Base-by-base conservation (phyloP, 768 basidiomycete species). In the Auricularia sp. region DNA sequence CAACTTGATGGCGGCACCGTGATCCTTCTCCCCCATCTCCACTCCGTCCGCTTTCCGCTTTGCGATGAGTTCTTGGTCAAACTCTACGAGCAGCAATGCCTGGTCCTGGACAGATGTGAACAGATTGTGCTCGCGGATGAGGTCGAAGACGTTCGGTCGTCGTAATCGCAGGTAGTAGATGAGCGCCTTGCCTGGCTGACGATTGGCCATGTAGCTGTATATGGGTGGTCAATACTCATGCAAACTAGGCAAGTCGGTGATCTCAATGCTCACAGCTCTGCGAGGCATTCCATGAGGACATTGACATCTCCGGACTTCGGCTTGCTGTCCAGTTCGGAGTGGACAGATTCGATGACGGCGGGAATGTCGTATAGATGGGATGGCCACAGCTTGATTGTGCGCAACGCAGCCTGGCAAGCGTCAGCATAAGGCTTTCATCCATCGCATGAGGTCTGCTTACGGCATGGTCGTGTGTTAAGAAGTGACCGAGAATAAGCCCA, bases 71-170 rank as follows among this genome's bases (percentile, higher is more conserved):
- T 96, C 92, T 65, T 91, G 87, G 70, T 98, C 96, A 67, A 98
- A 98, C 71, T 98, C 93, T 13, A 99, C 89, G 1, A 99, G 84
- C 11, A 94, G 79, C 2, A 97, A 78, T 18, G 91, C 94, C 75
- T 97, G 94, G 71, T 98, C 94, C 71, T 92, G 89, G 2, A 99
- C 92, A 64, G 92, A 92, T 29, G 94, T 91, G 75, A 97, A 99
- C 5, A 99, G 78, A 70, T 96, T 96, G 72, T 97, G 81, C 63
- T 97, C 93, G 42, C 89, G 82, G 69, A 99, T 97, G 64, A 99
- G 86, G 66, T 94, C 89, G 73, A 99, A 96, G 13, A 98, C 96
- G 69, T 94, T 88, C 6, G 93, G 86, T 62, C 88, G 81, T 7
- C 94, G 86, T 16, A 98, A 80, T 7, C 92, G 84, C 16, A 99